Evolutionary conservation across 2,329 filamentous ascomycete species (phyloP).

Genomic region (Onygenales sp.): DNA sequence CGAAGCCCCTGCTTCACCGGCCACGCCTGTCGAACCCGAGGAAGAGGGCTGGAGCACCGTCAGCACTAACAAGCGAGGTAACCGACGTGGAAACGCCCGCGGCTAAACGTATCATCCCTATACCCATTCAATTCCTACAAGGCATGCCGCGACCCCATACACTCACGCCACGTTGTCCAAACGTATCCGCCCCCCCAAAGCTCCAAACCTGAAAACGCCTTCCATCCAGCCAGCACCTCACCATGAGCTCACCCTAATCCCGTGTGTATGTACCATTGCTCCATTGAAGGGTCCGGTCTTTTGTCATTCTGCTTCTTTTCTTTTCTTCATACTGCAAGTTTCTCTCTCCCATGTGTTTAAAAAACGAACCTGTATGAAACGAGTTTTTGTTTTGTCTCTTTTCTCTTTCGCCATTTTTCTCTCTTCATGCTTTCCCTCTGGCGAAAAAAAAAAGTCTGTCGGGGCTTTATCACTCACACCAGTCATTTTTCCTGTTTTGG

Average conservation of each 20-base stretch:
- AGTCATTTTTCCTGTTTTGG: conserved; percentile 7
- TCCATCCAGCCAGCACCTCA: neutral
- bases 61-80: conserved; percentile 34
- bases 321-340: neutral
- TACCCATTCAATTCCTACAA: neutral
- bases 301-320: neutral
- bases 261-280: conserved; percentile 1
- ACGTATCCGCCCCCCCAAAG: neutral
- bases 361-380: conserved; percentile 2
- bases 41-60: conserved; percentile 43
- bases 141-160: neutral
- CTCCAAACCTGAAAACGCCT: neutral
- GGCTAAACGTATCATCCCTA: neutral
- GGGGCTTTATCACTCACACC: neutral
- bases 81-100: conserved; percentile 28
- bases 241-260: neutral
- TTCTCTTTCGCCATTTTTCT: neutral
- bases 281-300: neutral
- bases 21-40: conserved; percentile 23
- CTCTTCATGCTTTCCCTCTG: neutral
- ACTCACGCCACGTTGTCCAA: neutral
- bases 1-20: conserved; percentile 16
- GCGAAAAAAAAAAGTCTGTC: neutral
- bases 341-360: neutral
- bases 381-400: neutral